Evolutionary conservation across 192 early-diverging fungal species (phyloP).

Genomic region (Linnemannia schmuckeri): DNA sequence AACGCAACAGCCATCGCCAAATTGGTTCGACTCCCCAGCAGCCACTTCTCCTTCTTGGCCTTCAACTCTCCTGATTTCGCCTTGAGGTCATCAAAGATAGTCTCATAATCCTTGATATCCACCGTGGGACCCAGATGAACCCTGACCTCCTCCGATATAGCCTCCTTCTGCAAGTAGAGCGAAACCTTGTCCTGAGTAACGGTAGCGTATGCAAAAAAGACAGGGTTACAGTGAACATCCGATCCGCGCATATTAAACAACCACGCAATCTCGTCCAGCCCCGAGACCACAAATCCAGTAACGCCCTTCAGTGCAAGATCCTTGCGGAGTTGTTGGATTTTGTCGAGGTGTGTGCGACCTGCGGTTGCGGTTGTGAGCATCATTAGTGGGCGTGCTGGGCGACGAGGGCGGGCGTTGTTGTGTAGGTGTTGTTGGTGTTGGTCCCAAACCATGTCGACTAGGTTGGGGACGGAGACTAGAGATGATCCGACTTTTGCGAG

Average conservation of each 20-base stretch:
- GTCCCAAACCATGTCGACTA: conserved; percentile 91
- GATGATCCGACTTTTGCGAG: conserved; percentile 70
- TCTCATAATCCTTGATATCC: conserved; percentile 76
- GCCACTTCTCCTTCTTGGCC: conserved; percentile 32
- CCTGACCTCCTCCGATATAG: conserved; percentile 72
- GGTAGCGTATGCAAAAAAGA: conserved; percentile 92
- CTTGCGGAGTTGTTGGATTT: conserved; percentile 80
- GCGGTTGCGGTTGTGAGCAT: conserved; percentile 34
- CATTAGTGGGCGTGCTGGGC: conserved; percentile 62
- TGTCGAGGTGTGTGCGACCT: conserved; percentile 63
- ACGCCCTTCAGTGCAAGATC: conserved; percentile 68
- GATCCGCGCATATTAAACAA: conserved; percentile 97
- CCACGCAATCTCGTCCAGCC: conserved; percentile 97
- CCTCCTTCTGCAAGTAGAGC: conserved; percentile 83
- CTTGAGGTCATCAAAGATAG: conserved; percentile 80
- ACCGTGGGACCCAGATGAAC: conserved; percentile 72
- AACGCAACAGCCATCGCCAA: conserved; percentile 29
- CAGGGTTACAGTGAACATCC: conserved; percentile 96
- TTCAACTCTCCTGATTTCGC: conserved; percentile 31
- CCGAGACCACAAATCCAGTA: conserved; percentile 85
- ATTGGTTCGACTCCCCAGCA: conserved; percentile 31
- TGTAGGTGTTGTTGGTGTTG: neutral
- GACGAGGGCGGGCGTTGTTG: conserved; percentile 67
- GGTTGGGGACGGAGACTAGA: conserved; percentile 80
- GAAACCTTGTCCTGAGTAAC: conserved; percentile 74